Conservation (phyloP, 371 early-diverging fungal species). For the Mortierella sp. region DNA sequence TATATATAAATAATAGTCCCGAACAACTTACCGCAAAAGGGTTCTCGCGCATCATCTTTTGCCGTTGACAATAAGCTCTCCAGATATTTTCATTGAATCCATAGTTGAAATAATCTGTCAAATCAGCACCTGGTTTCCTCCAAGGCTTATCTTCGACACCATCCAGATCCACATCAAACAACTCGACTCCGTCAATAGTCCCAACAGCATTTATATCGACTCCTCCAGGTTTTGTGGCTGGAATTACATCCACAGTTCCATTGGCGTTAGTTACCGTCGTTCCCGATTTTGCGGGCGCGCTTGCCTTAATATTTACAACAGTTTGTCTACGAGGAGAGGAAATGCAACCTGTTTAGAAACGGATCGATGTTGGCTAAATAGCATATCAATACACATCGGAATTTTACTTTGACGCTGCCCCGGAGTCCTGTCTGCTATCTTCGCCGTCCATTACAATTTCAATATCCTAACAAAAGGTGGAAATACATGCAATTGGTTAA, state of each 20-base stretch:
- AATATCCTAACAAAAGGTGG: conserved; percentile 62
- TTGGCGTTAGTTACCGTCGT: conserved; percentile 49
- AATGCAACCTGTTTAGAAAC: neutral
- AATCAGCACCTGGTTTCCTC: conserved; percentile 97
- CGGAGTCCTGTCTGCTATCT: conserved; percentile 37
- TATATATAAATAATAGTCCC: neutral
- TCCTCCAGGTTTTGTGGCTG: conserved; percentile 61
- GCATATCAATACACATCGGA: neutral
- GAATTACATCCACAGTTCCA: conserved; percentile 42
- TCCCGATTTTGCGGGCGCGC: conserved; percentile 38
- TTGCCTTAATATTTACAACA: conserved; percentile 74
- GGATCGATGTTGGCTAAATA: neutral
- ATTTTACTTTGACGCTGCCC: conserved; percentile 26
- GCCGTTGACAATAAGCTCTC: conserved; percentile 92
- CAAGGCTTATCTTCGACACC: conserved; percentile 96
- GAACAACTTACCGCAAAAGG: conserved; percentile 37
- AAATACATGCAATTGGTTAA: neutral
- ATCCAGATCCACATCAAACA: conserved; percentile 92
- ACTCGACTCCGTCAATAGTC: conserved; percentile 80
- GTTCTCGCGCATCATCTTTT: conserved; percentile 83
- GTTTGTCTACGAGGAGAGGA: conserved; percentile 47
- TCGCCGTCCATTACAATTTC: conserved; percentile 76
- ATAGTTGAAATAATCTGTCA: conserved; percentile 99
- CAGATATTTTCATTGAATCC: conserved; percentile 97
- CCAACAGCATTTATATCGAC: conserved; percentile 83